Percentiles rank a stretch among this genome's conserved stretches.
phyloP scores from a whole-genome alignment of 2,329 filamentous ascomycete genomes.

The Diplodia intermedia region DNA sequence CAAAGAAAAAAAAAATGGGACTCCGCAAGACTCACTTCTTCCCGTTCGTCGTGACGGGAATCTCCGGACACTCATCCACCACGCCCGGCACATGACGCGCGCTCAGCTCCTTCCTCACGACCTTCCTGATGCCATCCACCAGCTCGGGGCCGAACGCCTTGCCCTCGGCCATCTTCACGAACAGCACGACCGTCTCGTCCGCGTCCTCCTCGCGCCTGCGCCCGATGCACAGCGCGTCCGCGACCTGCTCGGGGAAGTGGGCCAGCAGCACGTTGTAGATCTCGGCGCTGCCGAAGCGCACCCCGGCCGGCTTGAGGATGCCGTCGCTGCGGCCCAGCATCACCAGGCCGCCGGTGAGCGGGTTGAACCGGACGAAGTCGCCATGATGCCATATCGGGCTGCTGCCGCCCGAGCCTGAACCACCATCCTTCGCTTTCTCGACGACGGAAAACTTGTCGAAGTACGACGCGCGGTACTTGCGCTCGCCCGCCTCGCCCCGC shows the following conservation, averaged over 20 bases:
- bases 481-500: conserved; percentile 67
- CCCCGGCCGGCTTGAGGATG: conserved; percentile 88
- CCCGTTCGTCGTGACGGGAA: conserved; percentile 90
- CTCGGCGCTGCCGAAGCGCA: conserved; percentile 91
- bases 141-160: conserved; percentile 64
- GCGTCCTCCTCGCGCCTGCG: conserved; percentile 72
- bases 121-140: conserved; percentile 67
- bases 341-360: conserved; percentile 75
- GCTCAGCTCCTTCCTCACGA: conserved; percentile 79
- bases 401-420: background rate
- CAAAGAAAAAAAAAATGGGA: too few species aligned
- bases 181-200: conserved; percentile 88
- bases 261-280: conserved; percentile 94
- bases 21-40: conserved; percentile 75
- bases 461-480: conserved; percentile 84
- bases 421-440: conserved; percentile 41
- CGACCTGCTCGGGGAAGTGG: conserved; percentile 78
- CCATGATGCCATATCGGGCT: conserved; percentile 86
- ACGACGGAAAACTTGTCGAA: conserved; percentile 78
- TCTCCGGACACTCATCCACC: conserved; percentile 81
- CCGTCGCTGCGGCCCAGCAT: conserved; percentile 95
- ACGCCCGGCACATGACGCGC: conserved; percentile 87
- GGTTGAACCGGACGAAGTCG: conserved; percentile 81
- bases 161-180: conserved; percentile 76
- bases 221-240: conserved; percentile 88